Evolutionary conservation across 2,329 filamentous ascomycete genomes (phyloP).

Genomic region (Ophiosphaerella narmari): DNA sequence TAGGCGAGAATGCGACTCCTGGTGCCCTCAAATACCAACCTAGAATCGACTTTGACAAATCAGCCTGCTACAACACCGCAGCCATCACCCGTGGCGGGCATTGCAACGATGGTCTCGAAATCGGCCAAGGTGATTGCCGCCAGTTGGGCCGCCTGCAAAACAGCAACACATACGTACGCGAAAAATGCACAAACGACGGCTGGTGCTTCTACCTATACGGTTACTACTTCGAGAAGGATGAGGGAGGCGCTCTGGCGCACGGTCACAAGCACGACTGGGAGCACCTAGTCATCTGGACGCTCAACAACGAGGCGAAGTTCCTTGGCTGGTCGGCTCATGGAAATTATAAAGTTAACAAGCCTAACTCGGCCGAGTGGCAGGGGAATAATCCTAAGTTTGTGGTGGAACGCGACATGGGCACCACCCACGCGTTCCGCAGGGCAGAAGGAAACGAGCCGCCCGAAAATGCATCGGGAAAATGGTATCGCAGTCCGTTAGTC

Average conservation of each 20-base stretch:
- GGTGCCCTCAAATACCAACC: background rate
- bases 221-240: background rate
- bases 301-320: background rate
- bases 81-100: background rate
- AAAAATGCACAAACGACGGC: background rate
- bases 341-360: background rate
- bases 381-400: background rate
- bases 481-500: background rate
- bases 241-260: background rate
- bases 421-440: background rate
- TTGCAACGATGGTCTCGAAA: background rate
- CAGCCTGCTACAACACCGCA: background rate
- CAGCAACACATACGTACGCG: background rate
- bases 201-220: background rate
- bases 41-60: background rate
- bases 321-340: background rate
- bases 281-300: background rate
- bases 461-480: background rate
- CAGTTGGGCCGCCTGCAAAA: background rate
- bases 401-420: background rate
- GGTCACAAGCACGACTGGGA: background rate
- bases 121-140: background rate
- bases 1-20: background rate
- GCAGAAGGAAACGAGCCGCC: background rate
- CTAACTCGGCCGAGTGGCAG: background rate